Evolutionary conservation across 2,329 filamentous ascomycete genomes (phyloP).

Genomic region (Phialophora macrospora): DNA sequence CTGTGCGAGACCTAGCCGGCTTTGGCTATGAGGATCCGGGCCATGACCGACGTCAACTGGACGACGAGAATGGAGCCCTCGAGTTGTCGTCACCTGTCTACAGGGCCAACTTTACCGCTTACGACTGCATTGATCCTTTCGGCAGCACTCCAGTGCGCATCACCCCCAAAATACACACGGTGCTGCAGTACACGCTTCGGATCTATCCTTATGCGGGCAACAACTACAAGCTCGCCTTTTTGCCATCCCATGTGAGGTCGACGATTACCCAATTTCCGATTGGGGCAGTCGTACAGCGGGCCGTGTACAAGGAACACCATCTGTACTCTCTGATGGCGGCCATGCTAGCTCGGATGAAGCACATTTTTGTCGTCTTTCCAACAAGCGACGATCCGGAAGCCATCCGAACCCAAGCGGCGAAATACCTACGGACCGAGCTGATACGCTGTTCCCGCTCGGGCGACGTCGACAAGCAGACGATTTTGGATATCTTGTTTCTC

Average conservation of each 20-base stretch:
- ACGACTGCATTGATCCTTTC: slow-evolving; percentile 36
- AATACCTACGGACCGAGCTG: slow-evolving; percentile 31
- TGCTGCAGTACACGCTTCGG: slow-evolving; percentile 29
- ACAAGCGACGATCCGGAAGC: slow-evolving; percentile 22
- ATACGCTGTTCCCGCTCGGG: slow-evolving; percentile 26
- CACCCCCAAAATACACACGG: slow-evolving; percentile 29
- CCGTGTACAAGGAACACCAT: slow-evolving; percentile 33
- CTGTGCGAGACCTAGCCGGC: slow-evolving; percentile 5
- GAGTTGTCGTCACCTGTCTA: slow-evolving; percentile 27
- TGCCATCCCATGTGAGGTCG: slow-evolving; percentile 31
- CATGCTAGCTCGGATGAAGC: slow-evolving; percentile 32
- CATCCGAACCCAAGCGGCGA: slow-evolving; percentile 25
- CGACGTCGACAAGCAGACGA: slow-evolving; percentile 32
- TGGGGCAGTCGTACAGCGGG: slow-evolving; percentile 29
- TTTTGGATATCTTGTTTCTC: slow-evolving; percentile 33
- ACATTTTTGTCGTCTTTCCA: slow-evolving; percentile 25
- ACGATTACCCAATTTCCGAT: slow-evolving; percentile 36
- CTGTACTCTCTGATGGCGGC: slow-evolving; percentile 34
- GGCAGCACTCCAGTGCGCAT: slow-evolving; percentile 26
- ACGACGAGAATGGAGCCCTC: slow-evolving; percentile 24
- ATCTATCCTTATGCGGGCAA: slow-evolving; percentile 35
- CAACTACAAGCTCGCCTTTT: slow-evolving; percentile 35
- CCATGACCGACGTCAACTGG: slow-evolving; percentile 4
- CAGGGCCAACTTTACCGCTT: slow-evolving; percentile 28
- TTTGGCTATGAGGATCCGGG: slow-evolving; percentile 2